Conservation (phyloP, 176 grass and related monocot genomes). For the Carex cristatella region DNA sequence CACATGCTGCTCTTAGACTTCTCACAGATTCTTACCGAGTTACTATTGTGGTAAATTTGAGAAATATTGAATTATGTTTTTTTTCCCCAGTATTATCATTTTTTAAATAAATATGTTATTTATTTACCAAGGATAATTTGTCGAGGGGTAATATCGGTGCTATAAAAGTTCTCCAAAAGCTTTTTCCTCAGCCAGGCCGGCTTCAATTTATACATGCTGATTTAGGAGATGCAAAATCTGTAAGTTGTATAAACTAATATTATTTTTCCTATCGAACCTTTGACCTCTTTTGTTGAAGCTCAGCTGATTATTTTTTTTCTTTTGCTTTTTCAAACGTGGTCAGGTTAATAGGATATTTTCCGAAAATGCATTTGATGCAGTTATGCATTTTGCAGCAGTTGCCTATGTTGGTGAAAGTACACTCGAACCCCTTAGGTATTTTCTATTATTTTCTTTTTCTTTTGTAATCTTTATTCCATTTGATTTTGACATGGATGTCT, state of each 20-base stretch:
- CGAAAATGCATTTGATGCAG: slow-evolving; percentile 81
- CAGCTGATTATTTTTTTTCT: background rate
- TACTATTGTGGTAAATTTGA: slow-evolving; percentile 72
- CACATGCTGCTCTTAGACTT: slow-evolving; percentile 66
- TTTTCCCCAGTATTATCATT: background rate
- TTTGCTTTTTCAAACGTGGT: slow-evolving; percentile 23
- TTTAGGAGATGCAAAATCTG: slow-evolving; percentile 62
- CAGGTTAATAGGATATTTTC: slow-evolving; percentile 71
- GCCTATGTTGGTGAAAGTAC: slow-evolving; percentile 91
- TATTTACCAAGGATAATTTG: slow-evolving; percentile 57
- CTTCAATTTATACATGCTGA: slow-evolving; percentile 90
- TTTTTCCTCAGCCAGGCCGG: slow-evolving; percentile 53
- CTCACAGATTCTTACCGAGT: slow-evolving; percentile 81
- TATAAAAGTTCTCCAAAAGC: slow-evolving; percentile 59
- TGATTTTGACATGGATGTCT: slow-evolving; percentile 9
- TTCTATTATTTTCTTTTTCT: background rate
- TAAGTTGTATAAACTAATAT: slow-evolving; percentile 39
- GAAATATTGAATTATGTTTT: background rate
- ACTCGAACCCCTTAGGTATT: slow-evolving; percentile 76
- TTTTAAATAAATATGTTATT: slow-evolving; percentile 19
- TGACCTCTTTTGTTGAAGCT: background rate
- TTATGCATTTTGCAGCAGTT: slow-evolving; percentile 89
- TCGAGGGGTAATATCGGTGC: slow-evolving; percentile 85
- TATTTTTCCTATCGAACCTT: background rate
- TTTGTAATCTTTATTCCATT: background rate